Base-by-base conservation (phyloP, 306 rosid genomes). In the Cicer pinnatifidum region DNA sequence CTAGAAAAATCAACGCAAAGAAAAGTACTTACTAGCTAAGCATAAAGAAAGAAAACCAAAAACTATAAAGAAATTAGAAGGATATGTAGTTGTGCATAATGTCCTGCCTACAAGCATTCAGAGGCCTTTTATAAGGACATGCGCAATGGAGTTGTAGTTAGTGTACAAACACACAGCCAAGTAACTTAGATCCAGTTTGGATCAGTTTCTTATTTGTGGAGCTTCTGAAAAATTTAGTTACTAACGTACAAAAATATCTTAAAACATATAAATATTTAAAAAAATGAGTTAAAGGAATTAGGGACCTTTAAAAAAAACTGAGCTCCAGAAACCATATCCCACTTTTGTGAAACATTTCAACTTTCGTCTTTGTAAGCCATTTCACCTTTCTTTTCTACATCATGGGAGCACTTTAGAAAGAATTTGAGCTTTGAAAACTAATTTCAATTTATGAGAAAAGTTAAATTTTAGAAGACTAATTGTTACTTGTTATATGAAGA, bases 211-310 rank as follows among this genome's bases (percentile, higher is more conserved):
- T 35, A 60, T 60, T 35, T 37, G 16, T 35, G 20, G 45, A 60
- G 46, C 67, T 35, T 13, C 19, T 60, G 67, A 60, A 60, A 8
- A 35, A 59, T 59, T 59, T 59, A 37, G 65, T 59, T 59, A 16
- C 16, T 10, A 28, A 28, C 65, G 1, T 33, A 58, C 17, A n/a
- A 19, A 58, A n/a, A n/a, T 35, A 35, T 7, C 3, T 35, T 35
- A 60, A 60, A 60, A 28, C 35, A 28, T 35, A 59, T 59, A 52
- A 52, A 52, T 52, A 3, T 52, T 52, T 37, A 6, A 1, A 62
- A 16, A 62, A 39, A 23, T 2, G 12, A 56, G 38, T 56, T 57
- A 11, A 20, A 11, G 23, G 40, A 17, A 13, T 62, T 23, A 62
- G 33, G 20, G 20, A 17, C 2, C 33, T 15, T 40, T 9, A 9